Conservation (phyloP, 2,329 filamentous ascomycete species). For the Akanthomyces lecanii region DNA sequence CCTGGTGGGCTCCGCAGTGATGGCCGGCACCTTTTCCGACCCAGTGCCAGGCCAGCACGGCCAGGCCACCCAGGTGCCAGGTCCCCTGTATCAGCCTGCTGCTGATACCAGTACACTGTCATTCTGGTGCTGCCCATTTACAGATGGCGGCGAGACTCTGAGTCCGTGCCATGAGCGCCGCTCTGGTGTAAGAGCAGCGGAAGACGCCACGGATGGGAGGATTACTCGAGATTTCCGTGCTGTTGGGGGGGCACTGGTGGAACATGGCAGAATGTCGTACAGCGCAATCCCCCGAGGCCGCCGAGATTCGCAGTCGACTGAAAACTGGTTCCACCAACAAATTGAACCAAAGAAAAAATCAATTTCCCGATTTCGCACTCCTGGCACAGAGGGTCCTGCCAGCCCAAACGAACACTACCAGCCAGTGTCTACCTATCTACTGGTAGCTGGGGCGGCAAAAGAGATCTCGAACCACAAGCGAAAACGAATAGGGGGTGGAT, state of each 20-base stretch:
- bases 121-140: too few relatives aligned
- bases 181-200: not conserved
- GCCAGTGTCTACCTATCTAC: too few relatives aligned
- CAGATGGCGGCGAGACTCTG: too few relatives aligned
- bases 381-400: not conserved
- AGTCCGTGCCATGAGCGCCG: not conserved
- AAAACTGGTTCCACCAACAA: slow-evolving; percentile 9
- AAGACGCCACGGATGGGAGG: not conserved
- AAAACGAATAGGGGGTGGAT: slow-evolving; percentile 17
- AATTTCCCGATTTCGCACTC: slow-evolving; percentile 13
- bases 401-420: not conserved
- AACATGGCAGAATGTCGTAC: not conserved
- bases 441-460: not conserved
- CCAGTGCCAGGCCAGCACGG: not conserved
- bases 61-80: not conserved
- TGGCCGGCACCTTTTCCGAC: slow-evolving; percentile 13
- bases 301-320: slow-evolving; percentile 3
- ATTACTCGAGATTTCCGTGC: not conserved
- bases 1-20: not conserved
- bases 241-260: not conserved
- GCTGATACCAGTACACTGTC: not conserved
- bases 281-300: not conserved
- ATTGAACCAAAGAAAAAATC: not conserved
- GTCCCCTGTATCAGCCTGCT: not conserved
- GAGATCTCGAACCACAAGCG: slow-evolving; percentile 3